Conservation (phyloP, 768 basidiomycete genomes). For the Lactifluus echinatus region DNA sequence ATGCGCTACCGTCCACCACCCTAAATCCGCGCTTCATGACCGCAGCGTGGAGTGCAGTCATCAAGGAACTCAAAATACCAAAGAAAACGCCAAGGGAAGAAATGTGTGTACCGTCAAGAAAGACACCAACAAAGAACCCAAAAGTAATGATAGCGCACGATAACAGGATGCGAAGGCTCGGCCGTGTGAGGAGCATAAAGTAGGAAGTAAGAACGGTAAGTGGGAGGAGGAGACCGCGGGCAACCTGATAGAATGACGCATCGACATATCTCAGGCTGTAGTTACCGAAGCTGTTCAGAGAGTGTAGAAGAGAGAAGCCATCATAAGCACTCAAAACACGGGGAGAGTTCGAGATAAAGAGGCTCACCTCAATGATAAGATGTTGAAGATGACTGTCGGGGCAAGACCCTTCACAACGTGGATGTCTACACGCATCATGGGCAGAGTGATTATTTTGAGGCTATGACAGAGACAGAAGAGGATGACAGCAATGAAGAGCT, state of each 20-base stretch:
- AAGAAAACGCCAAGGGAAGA: constrained; percentile 62
- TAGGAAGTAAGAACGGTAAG: constrained; percentile 89
- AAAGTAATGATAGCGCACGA: constrained; percentile 76
- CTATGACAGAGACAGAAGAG: constrained; percentile 61
- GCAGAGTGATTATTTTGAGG: constrained; percentile 57
- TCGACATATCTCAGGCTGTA: constrained; percentile 91
- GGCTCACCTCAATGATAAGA: constrained; percentile 69
- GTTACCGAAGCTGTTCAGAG: constrained; percentile 61
- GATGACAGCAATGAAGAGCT: constrained; percentile 70
- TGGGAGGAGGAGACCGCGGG: constrained; percentile 87
- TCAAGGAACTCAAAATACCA: constrained; percentile 77
- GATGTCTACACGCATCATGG: constrained; percentile 49
- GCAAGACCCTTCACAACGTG: constrained; percentile 61
- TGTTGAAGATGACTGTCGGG: constrained; percentile 68
- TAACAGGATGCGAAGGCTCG: constrained; percentile 63
- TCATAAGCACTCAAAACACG: background rate
- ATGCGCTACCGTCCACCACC: constrained; percentile 75
- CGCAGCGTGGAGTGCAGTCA: constrained; percentile 85
- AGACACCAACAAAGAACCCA: constrained; percentile 88
- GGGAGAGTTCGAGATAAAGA: constrained; percentile 1
- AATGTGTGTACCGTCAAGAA: constrained; percentile 60
- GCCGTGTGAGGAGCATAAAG: constrained; percentile 64
- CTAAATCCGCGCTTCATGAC: constrained; percentile 84
- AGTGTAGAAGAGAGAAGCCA: background rate
- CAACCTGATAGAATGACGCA: constrained; percentile 93